Evolutionary conservation across 78 protist genomes (phyloP), one percentile per base, ranked within the genome.

Genomic region (Neovahlkampfia damariscottae): DNA sequence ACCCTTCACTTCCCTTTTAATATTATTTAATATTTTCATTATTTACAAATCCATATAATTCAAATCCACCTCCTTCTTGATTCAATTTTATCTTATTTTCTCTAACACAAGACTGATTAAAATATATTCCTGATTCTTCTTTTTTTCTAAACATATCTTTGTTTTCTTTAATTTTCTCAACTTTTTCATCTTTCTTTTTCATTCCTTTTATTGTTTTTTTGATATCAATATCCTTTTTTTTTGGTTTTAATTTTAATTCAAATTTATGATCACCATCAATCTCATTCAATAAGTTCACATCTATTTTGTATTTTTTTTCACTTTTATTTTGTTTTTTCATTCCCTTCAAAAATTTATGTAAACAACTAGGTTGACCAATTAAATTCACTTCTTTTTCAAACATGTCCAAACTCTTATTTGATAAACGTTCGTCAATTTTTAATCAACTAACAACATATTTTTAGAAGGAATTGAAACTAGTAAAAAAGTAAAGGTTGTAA

Each of bases 401-500:
- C 19, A 19, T 50, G 19, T 19, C 62, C 62, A 19, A 19, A 19
- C 62, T 19, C 19, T 50, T 50, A 50, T 19, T 19, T 50, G 19
- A 19, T 50, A 50, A 50, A 50, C 67, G 76, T 71, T 75, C 81
- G 68, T 40, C 10, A 40, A 69, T 10, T 27, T 40, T n/a, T 10
- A 69, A 69, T 10, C 19, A 27, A 10, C 72, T 10, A 27, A 69
- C 10, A 10, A 50, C 62, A 69, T 10, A n/a, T n/a, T n/a, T n/a
- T n/a, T n/a, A n/a, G n/a, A n/a, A 37, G 77, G 71, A 78, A 74
- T 80, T 74, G 86, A 66, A 87, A 76, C 79, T 3, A 39, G 37
- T 6, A 10, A 27, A 4, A 7, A 34, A 30, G 75, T 77, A 7
- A 75, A 87, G 82, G 88, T 86, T 41, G 69, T 83, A 73, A 93